These are phyloP conservation scores for Backusella circina DNA, from an alignment of 192 early-diverging fungal genomes.

Conservation along the genomic window DNA sequence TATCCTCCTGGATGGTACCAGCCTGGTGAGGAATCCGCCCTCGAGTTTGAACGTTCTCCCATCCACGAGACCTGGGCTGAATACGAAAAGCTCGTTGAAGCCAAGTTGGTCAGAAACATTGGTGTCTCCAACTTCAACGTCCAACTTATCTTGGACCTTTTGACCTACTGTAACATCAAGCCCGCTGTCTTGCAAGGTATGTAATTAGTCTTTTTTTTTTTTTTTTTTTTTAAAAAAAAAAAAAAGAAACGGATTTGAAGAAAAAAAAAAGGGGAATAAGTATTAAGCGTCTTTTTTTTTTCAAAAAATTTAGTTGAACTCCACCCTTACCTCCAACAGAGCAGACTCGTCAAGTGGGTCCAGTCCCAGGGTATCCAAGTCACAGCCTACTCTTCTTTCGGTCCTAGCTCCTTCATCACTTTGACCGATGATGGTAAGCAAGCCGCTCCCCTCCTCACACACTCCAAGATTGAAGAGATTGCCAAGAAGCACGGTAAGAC, in stretches of 20 bases:
- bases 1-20: conserved; percentile 47
- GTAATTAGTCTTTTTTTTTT: no score
- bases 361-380: conserved; percentile 54
- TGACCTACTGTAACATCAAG: conserved; percentile 55
- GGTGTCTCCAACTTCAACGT: conserved; percentile 72
- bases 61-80: conserved; percentile 63
- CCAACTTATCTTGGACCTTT: conserved; percentile 46
- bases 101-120: conserved; percentile 51
- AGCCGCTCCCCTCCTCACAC: conserved; percentile 42
- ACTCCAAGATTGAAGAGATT: conserved; percentile 47
- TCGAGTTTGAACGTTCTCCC: conserved; percentile 38
- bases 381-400: conserved; percentile 75
- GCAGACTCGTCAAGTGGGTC: conserved; percentile 54
- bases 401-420: conserved; percentile 34
- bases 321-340: conserved; percentile 70
- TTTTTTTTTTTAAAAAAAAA: no score
- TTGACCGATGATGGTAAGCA: conserved; percentile 23
- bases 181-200: conserved; percentile 63
- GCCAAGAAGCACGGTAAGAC: conserved; percentile 50
- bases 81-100: conserved; percentile 65
- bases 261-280: background rate
- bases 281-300: background rate
- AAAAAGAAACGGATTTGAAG: no score
- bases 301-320: conserved; percentile 48
- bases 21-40: conserved; percentile 19